A percentile compares a stretch with the other conserved stretches of the same genome.
Conservation (phyloP, 495 filamentous ascomycete species). For the Aspergillus funiculosus region DNA sequence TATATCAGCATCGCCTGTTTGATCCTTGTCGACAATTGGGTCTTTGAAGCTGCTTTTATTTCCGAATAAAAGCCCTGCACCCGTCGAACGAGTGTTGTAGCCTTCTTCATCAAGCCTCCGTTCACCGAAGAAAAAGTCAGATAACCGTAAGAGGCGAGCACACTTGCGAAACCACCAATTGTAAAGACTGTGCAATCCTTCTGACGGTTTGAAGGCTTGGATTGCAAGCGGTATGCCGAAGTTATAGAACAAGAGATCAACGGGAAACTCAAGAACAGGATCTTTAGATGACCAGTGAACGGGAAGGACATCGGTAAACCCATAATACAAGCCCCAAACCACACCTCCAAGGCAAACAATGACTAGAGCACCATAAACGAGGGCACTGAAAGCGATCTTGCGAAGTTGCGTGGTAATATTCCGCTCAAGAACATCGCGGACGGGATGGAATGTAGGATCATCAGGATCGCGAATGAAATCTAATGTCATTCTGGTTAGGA, state of each 20-base stretch:
- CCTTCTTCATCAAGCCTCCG: slow-evolving; percentile 79
- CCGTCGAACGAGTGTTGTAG: slow-evolving; percentile 51
- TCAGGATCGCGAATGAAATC: slow-evolving; percentile 98
- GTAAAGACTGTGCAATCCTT: slow-evolving; percentile 77
- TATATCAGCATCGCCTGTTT: slow-evolving; percentile 26
- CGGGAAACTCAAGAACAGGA: slow-evolving; percentile 87
- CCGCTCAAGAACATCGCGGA: slow-evolving; percentile 92
- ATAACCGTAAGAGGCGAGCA: slow-evolving; percentile 71
- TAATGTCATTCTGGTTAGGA: slow-evolving; percentile 24
- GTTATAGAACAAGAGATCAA: slow-evolving; percentile 94
- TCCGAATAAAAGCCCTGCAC: slow-evolving; percentile 41
- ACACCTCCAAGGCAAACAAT: slow-evolving; percentile 91
- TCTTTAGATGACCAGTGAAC: slow-evolving; percentile 89
- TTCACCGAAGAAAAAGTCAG: slow-evolving; percentile 89
- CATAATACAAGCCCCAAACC: slow-evolving; percentile 78
- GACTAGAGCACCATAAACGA: slow-evolving; percentile 92
- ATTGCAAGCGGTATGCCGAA: slow-evolving; percentile 85
- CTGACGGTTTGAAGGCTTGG: slow-evolving; percentile 74
- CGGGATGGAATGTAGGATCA: slow-evolving; percentile 96
- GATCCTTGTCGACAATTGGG: slow-evolving; percentile 39
- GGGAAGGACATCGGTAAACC: slow-evolving; percentile 66
- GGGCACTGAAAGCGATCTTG: slow-evolving; percentile 91
- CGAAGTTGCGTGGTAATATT: slow-evolving; percentile 88
- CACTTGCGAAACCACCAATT: slow-evolving; percentile 94
- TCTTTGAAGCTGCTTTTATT: slow-evolving; percentile 46